Evolutionary conservation across 768 basidiomycete species (phyloP).

Genomic region (Suillus fuscotomentosus): DNA sequence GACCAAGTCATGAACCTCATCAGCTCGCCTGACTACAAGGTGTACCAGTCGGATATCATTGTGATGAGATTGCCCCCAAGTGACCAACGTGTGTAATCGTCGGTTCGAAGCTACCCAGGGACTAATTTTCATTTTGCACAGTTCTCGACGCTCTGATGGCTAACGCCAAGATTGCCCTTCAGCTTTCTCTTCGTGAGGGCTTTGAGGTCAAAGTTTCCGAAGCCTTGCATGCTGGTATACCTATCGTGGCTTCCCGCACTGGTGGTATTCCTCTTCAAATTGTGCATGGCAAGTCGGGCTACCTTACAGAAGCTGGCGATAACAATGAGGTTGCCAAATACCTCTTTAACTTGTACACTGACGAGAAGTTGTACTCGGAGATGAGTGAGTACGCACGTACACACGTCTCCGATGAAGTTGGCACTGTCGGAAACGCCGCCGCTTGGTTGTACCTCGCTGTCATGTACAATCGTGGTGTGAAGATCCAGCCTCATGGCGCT

Average conservation of each 20-base stretch:
- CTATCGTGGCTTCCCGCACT: conserved; percentile 79
- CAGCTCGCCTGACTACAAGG: conserved; percentile 46
- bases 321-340: conserved; percentile 72
- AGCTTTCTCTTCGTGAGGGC: conserved; percentile 91
- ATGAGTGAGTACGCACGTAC: conserved; percentile 69
- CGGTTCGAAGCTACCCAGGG: neutral
- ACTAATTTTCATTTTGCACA: conserved; percentile 22
- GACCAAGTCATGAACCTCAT: conserved; percentile 72
- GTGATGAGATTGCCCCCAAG: conserved; percentile 82
- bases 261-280: conserved; percentile 96
- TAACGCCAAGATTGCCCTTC: conserved; percentile 85
- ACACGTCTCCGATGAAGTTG: conserved; percentile 82
- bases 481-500: conserved; percentile 76
- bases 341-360: conserved; percentile 75
- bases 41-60: conserved; percentile 61
- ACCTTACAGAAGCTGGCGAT: conserved; percentile 75
- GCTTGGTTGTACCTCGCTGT: conserved; percentile 72
- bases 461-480: conserved; percentile 74
- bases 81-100: conserved; percentile 63
- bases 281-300: conserved; percentile 85
- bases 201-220: conserved; percentile 98
- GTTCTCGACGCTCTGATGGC: conserved; percentile 88
- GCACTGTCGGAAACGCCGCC: conserved; percentile 78
- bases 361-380: conserved; percentile 60
- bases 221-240: conserved; percentile 88